These are phyloP conservation scores for Citrus mangshanensis DNA, from an alignment of 345 rosid genomes.

Conservation along the genomic window DNA sequence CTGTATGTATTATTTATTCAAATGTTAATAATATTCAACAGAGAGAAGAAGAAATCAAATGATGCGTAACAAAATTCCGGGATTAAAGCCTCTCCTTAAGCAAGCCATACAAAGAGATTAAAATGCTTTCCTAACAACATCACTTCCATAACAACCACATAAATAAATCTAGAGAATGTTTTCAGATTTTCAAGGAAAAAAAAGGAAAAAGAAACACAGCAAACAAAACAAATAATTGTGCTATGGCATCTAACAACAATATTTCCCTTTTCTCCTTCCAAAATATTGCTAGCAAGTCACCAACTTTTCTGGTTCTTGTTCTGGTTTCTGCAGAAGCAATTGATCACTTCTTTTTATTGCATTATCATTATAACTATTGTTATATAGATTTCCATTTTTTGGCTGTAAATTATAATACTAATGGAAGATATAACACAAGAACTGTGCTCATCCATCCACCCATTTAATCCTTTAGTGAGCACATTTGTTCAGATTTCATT, in stretches of 20 bases:
- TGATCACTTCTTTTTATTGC: not conserved
- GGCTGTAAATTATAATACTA: conserved; percentile 10
- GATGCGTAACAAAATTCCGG: not conserved
- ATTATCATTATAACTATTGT: too few species aligned
- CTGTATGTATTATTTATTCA: too few species aligned
- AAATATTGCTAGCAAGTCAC: not conserved
- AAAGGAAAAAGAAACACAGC: conserved; percentile 6
- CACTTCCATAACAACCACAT: conserved; percentile 4
- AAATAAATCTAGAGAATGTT: not conserved
- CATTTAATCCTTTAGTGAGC: conserved; percentile 69
- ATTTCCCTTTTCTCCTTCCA: not conserved
- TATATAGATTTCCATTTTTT: not conserved
- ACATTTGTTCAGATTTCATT: conserved; percentile 59
- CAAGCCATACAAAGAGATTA: not conserved
- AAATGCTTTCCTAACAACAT: not conserved
- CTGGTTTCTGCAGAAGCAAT: not conserved
- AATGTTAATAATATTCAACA: not conserved
- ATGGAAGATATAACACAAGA: conserved; percentile 21
- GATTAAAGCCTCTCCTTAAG: not conserved
- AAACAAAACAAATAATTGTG: not conserved
- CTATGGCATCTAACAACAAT: not conserved
- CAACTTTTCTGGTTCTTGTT: not conserved
- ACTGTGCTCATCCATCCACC: conserved; percentile 29
- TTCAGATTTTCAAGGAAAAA: conserved; percentile 5
- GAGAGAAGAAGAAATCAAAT: not conserved